A percentile compares a stretch with the other conserved stretches of the same genome.
Conservation (phyloP, 164 flowering plant genomes). For the Liriodendron chinense region DNA sequence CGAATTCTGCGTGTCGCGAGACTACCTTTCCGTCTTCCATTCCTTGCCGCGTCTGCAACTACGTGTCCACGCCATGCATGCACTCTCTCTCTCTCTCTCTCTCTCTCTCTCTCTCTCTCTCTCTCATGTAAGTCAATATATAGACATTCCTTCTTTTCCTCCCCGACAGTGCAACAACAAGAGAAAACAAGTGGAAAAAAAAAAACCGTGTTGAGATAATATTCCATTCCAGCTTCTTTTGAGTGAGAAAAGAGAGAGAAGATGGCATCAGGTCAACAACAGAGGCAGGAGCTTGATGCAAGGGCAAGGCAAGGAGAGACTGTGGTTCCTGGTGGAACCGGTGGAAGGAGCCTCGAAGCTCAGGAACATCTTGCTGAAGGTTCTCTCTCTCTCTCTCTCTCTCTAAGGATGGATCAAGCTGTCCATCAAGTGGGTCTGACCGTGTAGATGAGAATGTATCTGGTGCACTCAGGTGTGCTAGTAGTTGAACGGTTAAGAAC, state of each 20-base stretch:
- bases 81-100: not conserved
- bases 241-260: not conserved
- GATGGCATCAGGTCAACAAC: slow-evolving; percentile 41
- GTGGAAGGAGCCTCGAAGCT: slow-evolving; percentile 84
- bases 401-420: not conserved
- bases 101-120: no score
- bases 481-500: no score
- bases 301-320: slow-evolving; percentile 77
- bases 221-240: not conserved
- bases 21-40: not conserved
- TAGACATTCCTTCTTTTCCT: not conserved
- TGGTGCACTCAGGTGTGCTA: no score
- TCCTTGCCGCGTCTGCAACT: not conserved
- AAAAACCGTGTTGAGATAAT: not conserved
- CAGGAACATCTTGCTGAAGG: slow-evolving; percentile 86
- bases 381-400: slow-evolving; percentile 7
- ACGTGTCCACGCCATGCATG: not conserved
- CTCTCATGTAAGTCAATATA: not conserved
- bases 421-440: no score
- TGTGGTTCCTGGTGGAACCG: slow-evolving; percentile 75
- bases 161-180: not conserved
- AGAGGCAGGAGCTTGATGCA: slow-evolving; percentile 49
- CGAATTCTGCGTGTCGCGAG: not conserved
- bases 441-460: no score
- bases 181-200: not conserved